Base-by-base conservation (phyloP, 768 basidiomycete genomes). In the Hericium erinaceus region DNA sequence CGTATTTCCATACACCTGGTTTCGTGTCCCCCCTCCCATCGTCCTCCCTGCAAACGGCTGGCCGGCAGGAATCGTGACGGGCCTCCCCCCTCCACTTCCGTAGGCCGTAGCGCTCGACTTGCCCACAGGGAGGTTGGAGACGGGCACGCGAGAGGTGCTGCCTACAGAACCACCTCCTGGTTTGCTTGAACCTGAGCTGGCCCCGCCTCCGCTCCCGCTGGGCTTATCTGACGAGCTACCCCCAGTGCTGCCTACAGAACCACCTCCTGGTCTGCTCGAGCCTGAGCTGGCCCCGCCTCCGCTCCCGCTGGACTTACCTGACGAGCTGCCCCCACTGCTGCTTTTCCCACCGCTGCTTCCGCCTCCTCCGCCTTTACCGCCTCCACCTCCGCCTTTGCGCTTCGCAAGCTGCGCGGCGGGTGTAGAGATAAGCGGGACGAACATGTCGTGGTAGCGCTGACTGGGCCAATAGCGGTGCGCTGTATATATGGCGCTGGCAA, bases 1-100 rank as follows among this genome's bases (percentile, higher is more conserved):
- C 68, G 58, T 55, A 26, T 55, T 61, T 1, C 68, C 68, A 41
- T 60, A 68, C 3, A 67, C 59, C n/a, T 57, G 16, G 1, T 33
- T 6, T 33, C 68, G 61, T 2, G 52, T 61, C 1, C 68, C 68
- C 18, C 68, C 68, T 3, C 68, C 68, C n/a, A 51, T 55, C 5
- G 39, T 13, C 18, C 65, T 61, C 4, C 68, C 68, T 24, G 68
- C 58, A 58, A 66, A 69, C 0, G 60, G 58, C 49, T 57, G 58
- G 4, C 65, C 64, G 11, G 39, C 13, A 3, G 66, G 60, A 39
- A 69, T 67, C 10, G 60, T 49, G 1, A 18, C 39, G 11, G 56
- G 38, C 52, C 50, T 49, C 10, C 62, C 57, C 4, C 60, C 61
- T 13, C 68, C 68, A 9, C 24, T 11, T 6, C 65, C 64, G 50